Conservation (phyloP, 495 filamentous ascomycete species). For the Tuber indicum region DNA sequence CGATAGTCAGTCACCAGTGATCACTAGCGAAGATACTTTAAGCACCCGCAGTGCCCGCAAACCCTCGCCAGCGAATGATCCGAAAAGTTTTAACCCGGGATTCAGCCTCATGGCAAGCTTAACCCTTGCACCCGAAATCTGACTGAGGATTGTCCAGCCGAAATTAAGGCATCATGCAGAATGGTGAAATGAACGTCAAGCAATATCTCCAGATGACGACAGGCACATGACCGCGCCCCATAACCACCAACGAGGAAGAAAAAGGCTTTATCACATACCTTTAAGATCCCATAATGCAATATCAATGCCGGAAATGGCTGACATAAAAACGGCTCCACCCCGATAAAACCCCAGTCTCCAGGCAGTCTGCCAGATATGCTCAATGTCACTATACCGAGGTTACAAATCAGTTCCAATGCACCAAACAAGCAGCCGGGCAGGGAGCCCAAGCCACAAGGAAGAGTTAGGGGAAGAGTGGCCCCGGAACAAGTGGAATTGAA, state of each 20-base stretch:
- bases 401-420: constrained; percentile 18
- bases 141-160: constrained; percentile 22
- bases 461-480: neutral
- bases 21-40: constrained; percentile 13
- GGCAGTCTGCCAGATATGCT: constrained; percentile 69
- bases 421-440: neutral
- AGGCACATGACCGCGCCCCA: neutral
- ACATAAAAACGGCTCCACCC: constrained; percentile 80
- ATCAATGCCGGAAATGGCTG: constrained; percentile 69
- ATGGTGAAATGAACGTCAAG: constrained; percentile 17
- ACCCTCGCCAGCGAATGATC: neutral
- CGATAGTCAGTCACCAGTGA: constrained; percentile 25
- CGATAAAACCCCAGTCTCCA: constrained; percentile 70
- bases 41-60: neutral
- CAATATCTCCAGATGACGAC: constrained; percentile 14
- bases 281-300: constrained; percentile 83
- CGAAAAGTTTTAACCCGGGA: constrained; percentile 18
- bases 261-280: constrained; percentile 26
- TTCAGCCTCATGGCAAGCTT: constrained; percentile 12
- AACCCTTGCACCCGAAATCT: constrained; percentile 22
- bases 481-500: neutral
- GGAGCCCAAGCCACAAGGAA: neutral
- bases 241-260: constrained; percentile 3
- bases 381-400: constrained; percentile 57
- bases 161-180: constrained; percentile 18